These are phyloP conservation scores for Picea sitchensis DNA, from an alignment of 75 land plant species.

Conservation along the genomic window DNA sequence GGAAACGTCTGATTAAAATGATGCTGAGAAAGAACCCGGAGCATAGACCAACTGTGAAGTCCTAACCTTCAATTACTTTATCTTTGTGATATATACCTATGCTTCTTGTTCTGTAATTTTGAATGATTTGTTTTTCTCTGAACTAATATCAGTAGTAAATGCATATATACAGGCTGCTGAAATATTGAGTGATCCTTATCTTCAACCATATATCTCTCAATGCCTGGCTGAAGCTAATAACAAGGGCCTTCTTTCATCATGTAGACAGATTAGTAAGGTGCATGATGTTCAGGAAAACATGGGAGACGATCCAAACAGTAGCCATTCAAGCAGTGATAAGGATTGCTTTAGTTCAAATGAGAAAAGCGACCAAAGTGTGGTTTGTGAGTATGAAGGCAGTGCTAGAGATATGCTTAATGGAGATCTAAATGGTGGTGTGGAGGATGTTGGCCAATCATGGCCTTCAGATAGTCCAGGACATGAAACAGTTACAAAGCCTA, in stretches of 20 bases:
- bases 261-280: conserved; percentile 13
- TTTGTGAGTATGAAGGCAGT: conserved; percentile 7
- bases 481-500: not conserved
- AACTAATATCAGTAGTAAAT: not conserved
- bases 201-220: conserved; percentile 60
- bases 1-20: conserved; percentile 86
- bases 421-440: conserved; percentile 10
- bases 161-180: conserved; percentile 60
- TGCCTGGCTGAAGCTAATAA: conserved; percentile 34
- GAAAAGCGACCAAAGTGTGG: conserved; percentile 1
- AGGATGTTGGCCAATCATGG: conserved; percentile 14
- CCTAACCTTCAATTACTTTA: not conserved
- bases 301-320: conserved; percentile 12
- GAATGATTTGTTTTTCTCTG: not conserved
- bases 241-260: conserved; percentile 8
- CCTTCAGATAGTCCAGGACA: conserved; percentile 8
- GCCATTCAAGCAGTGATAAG: conserved; percentile 20
- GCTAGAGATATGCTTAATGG: not conserved
- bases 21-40: conserved; percentile 99
- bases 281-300: conserved; percentile 16
- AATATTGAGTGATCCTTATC: conserved; percentile 55
- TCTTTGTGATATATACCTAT: not conserved
- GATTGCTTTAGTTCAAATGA: conserved; percentile 9
- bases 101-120: not conserved
- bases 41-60: conserved; percentile 82